Evolutionary conservation across 176 grass and related monocot species (phyloP).

Genomic region (Ananas comosus): DNA sequence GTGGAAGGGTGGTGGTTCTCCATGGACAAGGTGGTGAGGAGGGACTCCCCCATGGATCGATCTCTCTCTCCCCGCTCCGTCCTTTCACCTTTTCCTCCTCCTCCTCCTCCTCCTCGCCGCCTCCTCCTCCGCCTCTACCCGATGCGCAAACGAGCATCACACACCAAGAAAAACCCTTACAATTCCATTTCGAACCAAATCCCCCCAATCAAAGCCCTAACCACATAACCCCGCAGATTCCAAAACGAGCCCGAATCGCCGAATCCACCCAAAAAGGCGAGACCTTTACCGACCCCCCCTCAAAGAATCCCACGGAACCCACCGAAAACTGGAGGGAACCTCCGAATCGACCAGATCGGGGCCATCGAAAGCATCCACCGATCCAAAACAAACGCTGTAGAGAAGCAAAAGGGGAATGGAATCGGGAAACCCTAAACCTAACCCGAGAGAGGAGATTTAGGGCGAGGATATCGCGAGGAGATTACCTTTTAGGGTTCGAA

Average conservation of each 20-base stretch:
- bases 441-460: background rate
- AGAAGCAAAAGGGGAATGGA: slow-evolving; percentile 4
- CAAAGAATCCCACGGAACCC: background rate
- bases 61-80: background rate
- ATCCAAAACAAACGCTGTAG: slow-evolving; percentile 11
- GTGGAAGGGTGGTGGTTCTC: slow-evolving; percentile 93
- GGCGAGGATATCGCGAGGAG: background rate
- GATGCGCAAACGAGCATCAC: slow-evolving; percentile 20
- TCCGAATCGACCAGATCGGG: slow-evolving; percentile 15
- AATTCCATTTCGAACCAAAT: slow-evolving; percentile 1
- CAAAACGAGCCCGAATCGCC: background rate
- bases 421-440: background rate
- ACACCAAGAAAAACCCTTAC: background rate
- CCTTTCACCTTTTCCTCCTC: too few relatives aligned
- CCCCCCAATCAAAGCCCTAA: slow-evolving; percentile 9
- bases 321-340: background rate
- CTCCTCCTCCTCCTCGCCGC: too few relatives aligned
- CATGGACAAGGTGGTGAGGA: slow-evolving; percentile 92
- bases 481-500: slow-evolving; percentile 9
- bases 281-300: background rate
- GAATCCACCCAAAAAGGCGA: background rate
- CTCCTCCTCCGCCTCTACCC: slow-evolving; percentile 16
- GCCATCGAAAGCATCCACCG: slow-evolving; percentile 5
- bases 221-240: background rate
- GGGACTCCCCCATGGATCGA: slow-evolving; percentile 73